Percentiles rank a stretch among this genome's conserved stretches.
Evolutionary conservation across 139 green algal genomes (phyloP).

Genomic region (Picochlorum sp.): DNA sequence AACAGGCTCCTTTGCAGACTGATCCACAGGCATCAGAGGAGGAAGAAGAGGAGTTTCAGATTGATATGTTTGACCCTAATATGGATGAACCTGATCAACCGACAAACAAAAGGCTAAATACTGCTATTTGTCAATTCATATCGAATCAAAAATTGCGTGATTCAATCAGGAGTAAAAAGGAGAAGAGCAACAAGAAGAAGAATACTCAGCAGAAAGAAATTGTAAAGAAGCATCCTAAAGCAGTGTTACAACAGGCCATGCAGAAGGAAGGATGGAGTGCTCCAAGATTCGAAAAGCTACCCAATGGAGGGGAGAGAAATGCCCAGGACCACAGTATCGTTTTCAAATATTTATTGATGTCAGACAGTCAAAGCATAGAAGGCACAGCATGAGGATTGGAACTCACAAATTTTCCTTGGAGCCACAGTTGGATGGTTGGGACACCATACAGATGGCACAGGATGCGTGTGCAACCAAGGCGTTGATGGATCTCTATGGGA

Average conservation of each 20-base stretch:
- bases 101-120: not conserved
- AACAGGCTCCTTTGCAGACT: not conserved
- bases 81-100: slow-evolving; percentile 12
- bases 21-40: not conserved
- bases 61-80: slow-evolving; percentile 38
- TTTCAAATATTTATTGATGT: slow-evolving; percentile 34
- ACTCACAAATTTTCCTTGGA: slow-evolving; percentile 23
- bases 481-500: slow-evolving; percentile 26
- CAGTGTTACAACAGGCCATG: slow-evolving; percentile 78
- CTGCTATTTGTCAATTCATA: slow-evolving; percentile 17
- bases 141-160: not conserved
- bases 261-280: slow-evolving; percentile 46
- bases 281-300: slow-evolving; percentile 59
- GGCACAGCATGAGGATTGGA: not conserved
- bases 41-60: slow-evolving; percentile 12
- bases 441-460: slow-evolving; percentile 70
- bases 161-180: slow-evolving; percentile 7
- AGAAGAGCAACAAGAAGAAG: slow-evolving; percentile 18
- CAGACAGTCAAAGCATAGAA: not conserved
- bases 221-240: slow-evolving; percentile 50
- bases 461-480: slow-evolving; percentile 68
- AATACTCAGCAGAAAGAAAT: not conserved
- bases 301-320: slow-evolving; percentile 31
- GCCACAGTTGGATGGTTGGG: slow-evolving; percentile 52
- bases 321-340: slow-evolving; percentile 17